These are phyloP conservation scores for Sphaceloma murrayae DNA, from an alignment of 2,329 filamentous ascomycete genomes.

Conservation along the genomic window DNA sequence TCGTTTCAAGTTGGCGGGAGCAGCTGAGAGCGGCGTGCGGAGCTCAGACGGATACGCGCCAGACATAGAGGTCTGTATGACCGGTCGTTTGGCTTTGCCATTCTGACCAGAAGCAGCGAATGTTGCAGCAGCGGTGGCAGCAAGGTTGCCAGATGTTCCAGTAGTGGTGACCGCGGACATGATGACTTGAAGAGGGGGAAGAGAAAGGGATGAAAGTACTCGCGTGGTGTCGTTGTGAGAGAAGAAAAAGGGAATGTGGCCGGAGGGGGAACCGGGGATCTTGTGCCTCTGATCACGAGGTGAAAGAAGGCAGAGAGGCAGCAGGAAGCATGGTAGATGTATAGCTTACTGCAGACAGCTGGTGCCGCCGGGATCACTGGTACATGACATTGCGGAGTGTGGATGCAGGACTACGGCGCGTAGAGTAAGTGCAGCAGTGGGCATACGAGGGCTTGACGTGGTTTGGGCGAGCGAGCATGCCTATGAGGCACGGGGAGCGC, in stretches of 20 bases:
- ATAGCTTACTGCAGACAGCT: slow-evolving; percentile 12
- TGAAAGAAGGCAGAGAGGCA: slow-evolving; percentile 5
- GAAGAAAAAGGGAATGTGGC: slow-evolving; percentile 13
- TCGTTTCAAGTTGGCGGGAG: slow-evolving; percentile 56
- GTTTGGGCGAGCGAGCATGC: slow-evolving; percentile 6
- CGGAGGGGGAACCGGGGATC: neutral
- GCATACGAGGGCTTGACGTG: slow-evolving; percentile 10
- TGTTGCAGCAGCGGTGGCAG: slow-evolving; percentile 27
- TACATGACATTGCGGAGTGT: slow-evolving; percentile 5
- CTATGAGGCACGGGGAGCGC: slow-evolving; percentile 3
- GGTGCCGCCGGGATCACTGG: slow-evolving; percentile 9
- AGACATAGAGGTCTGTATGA: slow-evolving; percentile 49
- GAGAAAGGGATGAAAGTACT: neutral
- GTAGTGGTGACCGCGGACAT: slow-evolving; percentile 11
- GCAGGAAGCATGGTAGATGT: slow-evolving; percentile 12
- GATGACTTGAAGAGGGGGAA: neutral
- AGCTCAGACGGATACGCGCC: slow-evolving; percentile 47
- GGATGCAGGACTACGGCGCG: slow-evolving; percentile 14
- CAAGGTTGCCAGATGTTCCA: slow-evolving; percentile 20
- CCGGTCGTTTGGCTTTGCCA: slow-evolving; percentile 32
- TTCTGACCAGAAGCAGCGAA: slow-evolving; percentile 29
- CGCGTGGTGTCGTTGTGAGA: neutral
- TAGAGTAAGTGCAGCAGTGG: slow-evolving; percentile 10
- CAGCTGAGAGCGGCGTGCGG: slow-evolving; percentile 56
- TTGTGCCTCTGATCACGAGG: neutral